Base-by-base conservation (phyloP, 2,329 filamentous ascomycete genomes). In the Fusarium floridanum region DNA sequence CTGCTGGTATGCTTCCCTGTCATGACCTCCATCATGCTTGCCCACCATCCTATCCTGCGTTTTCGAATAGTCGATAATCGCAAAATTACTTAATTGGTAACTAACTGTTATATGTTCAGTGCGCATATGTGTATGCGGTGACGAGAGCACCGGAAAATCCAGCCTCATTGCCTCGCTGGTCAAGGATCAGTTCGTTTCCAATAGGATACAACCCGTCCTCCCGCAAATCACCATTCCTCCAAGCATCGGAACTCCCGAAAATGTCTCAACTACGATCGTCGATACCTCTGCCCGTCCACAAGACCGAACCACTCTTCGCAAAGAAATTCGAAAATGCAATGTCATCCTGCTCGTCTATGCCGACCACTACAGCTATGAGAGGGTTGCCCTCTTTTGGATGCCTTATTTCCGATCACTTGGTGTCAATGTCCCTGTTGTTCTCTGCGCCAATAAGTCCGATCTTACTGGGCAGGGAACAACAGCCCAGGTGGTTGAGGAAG, bases 381-480 rank as follows among this genome's bases (percentile, higher is more conserved):
- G 97, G 41, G 95, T 99, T 5, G 97, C 96, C 5, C 88, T 99
- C 55, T 99, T 98, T 84, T 99, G 97, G 97, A 93, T 99, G 90
- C 97, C 97, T 12, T 97, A 98, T 84, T 98, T 99, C 81, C 93
- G 97, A 71, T 98, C 95, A 5, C 90, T 99, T 43, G 97, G 97
- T n/a, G 97, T 99, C 81, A 99, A 99, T 81, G 95, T 99, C 24
- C 97, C 97, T 0, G 97, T 99, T 12, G 95, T 99, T 53, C 86
- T 99, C 66, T 98, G 97, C 80, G 95, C 97, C 80, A 98, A 98
- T 87, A 99, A 99, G 84, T 94, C 95, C n/a, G 97, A 99, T 79
- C 87, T 98, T 64, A 90, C 91, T 4, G 90, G 89, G 4, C 92
- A 93, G 77, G 92, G 91, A 48, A 93, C 89, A 68, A 95, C 94